Base-by-base conservation (phyloP, 345 rosid species). In the Arabis hirsuta region DNA sequence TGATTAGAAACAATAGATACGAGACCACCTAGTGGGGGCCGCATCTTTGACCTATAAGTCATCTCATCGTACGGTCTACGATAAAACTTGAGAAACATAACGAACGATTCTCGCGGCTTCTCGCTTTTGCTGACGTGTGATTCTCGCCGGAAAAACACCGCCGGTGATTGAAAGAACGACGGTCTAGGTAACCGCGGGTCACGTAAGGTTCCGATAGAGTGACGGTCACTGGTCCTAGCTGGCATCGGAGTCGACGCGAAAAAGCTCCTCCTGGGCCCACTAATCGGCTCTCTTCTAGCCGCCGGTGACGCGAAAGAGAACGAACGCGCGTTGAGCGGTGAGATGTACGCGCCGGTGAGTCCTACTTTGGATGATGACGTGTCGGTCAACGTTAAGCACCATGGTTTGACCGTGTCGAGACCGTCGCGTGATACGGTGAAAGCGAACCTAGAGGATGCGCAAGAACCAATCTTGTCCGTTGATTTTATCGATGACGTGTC, bases 1-100 rank as follows among this genome's bases (percentile, higher is more conserved):
- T 87, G 88, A 0, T 90, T 85, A 2, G 96, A 82, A 68, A 91
- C 96, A 12, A 92, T 90, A 32, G 99, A 96, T 50, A 90, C 84
- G 0, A 96, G 86, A 20, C 99, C 99, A 3, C 98, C 76, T 0
- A 76, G 84, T 44, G 99, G 99, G 31, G 99, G 97, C 79, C 89
- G 77, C 99, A 96, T 96, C 92, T 86, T 92, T 59, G 99, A 90
- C 84, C 98, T 82, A 58, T 96, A 96, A 27, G 91, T 73, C 98
- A 96, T 92, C 91, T 96, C 99, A 64, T 92, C 96, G 74, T 96
- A 96, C 70, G 98, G 99, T 81, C 92, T 81, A 53, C 94, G 77
- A 62, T 96, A 92, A 67, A 96, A 84, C 78, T 87, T 88, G 72
- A 90, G 76, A 53, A 83, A 92, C 24, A 90, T 94, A 43, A 76